A percentile compares a stretch with the other conserved stretches of the same genome.
phyloP scores from a whole-genome alignment of 2,329 filamentous ascomycete species.

The Magnaporthales sp. region DNA sequence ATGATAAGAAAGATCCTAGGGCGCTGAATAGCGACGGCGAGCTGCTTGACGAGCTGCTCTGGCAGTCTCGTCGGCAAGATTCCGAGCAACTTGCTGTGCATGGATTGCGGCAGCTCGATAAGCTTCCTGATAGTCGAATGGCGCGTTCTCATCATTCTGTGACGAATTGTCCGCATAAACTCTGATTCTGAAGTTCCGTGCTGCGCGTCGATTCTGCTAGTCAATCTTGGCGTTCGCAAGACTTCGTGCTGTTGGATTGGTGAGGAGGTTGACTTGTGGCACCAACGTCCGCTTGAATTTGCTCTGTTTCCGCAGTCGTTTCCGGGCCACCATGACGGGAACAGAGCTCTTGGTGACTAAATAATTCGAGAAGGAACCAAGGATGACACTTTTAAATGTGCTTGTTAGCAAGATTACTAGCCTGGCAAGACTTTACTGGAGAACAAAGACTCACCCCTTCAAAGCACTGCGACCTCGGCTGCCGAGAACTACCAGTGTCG shows the following conservation, averaged over 20 bases:
- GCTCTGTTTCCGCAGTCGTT: conserved; percentile 77
- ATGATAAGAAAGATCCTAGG: not conserved
- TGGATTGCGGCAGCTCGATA: not conserved
- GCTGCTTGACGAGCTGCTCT: not conserved
- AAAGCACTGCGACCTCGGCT: conserved; percentile 85
- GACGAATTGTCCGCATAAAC: not conserved
- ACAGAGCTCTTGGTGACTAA: conserved; percentile 93
- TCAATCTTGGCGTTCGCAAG: conserved; percentile 70
- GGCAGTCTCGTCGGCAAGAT: not conserved
- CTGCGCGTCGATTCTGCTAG: conserved; percentile 26
- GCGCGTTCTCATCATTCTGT: not conserved
- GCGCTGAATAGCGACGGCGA: not conserved
- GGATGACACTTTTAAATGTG: conserved; percentile 59
- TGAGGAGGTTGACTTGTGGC: conserved; percentile 74
- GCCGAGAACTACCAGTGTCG: conserved; percentile 87
- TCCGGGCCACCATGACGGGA: conserved; percentile 95
- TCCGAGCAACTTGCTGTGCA: not conserved
- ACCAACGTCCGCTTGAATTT: conserved; percentile 67
- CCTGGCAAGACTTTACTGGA: not conserved
- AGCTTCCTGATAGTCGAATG: not conserved
- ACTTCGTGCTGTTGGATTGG: conserved; percentile 56
- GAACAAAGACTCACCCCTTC: conserved; percentile 64
- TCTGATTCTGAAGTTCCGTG: not conserved
- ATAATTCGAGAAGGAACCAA: conserved; percentile 96
- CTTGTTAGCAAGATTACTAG: not conserved